phyloP scores from a whole-genome alignment of 257 asterid species.

The Nicotiana paniculata region DNA sequence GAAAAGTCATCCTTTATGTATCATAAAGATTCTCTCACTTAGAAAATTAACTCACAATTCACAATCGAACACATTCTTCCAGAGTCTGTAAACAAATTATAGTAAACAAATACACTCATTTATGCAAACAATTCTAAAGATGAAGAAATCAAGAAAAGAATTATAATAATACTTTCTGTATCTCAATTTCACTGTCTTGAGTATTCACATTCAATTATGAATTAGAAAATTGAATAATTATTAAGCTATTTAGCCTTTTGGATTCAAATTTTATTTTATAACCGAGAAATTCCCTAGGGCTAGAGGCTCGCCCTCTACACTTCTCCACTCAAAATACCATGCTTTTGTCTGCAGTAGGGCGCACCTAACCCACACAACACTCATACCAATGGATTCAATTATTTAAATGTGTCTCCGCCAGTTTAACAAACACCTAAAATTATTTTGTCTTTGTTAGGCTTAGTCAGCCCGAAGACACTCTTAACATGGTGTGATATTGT shows the following conservation, averaged over 20 bases:
- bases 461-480: too few relatives aligned
- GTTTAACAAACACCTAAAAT: background rate
- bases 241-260: background rate
- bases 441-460: too few relatives aligned
- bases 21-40: background rate
- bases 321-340: too few relatives aligned
- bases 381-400: background rate
- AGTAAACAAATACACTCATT: background rate
- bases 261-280: background rate
- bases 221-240: background rate
- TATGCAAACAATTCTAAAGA: background rate
- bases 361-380: too few relatives aligned
- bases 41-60: background rate
- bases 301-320: too few relatives aligned
- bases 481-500: too few relatives aligned
- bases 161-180: background rate
- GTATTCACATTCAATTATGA: background rate
- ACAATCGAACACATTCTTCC: background rate
- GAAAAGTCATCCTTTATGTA: background rate
- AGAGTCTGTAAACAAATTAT: background rate
- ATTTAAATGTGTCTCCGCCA: background rate
- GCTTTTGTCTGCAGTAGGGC: too few relatives aligned
- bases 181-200: background rate
- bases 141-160: background rate
- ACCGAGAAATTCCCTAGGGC: too few relatives aligned